Percentiles rank a stretch among this genome's conserved stretches.
Conservation (phyloP, 78 protist species). For the Creolimax fragrantissima region DNA sequence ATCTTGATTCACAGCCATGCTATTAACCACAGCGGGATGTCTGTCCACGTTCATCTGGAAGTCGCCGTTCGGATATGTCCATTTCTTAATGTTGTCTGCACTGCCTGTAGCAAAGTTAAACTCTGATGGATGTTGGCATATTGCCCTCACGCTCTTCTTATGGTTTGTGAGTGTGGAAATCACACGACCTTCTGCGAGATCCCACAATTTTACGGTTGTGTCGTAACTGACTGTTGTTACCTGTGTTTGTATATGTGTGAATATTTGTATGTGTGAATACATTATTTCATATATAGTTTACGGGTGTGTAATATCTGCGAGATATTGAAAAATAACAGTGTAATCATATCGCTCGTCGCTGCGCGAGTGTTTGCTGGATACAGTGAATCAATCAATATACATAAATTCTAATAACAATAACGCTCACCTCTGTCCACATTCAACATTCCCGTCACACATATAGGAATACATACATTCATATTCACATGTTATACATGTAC, state of each 20-base stretch:
- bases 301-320: not conserved
- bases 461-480: not conserved
- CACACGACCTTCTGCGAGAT: not conserved
- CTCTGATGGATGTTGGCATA: constrained; percentile 61
- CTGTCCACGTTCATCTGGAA: constrained; percentile 82
- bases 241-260: too few relatives aligned
- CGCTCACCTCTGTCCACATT: too few relatives aligned
- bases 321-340: too few relatives aligned
- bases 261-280: too few relatives aligned
- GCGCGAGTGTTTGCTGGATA: too few relatives aligned
- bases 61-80: constrained; percentile 86
- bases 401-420: too few relatives aligned
- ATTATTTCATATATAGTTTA: not conserved
- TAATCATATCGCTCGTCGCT: too few relatives aligned
- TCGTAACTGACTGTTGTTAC: not conserved
- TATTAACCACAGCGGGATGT: constrained; percentile 74
- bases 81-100: constrained; percentile 92
- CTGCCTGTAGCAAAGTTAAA: constrained; percentile 80
- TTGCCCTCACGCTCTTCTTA: constrained; percentile 86
- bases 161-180: constrained; percentile 84
- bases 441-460: too few relatives aligned
- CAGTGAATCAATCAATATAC: too few relatives aligned
- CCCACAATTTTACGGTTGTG: constrained; percentile 18
- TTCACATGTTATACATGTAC: not conserved
- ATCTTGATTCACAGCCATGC: constrained; percentile 72